Evolutionary conservation across 192 early-diverging fungal species (phyloP), one percentile per base, ranked within the genome.

Genomic region (Coemansia brasiliensis): DNA sequence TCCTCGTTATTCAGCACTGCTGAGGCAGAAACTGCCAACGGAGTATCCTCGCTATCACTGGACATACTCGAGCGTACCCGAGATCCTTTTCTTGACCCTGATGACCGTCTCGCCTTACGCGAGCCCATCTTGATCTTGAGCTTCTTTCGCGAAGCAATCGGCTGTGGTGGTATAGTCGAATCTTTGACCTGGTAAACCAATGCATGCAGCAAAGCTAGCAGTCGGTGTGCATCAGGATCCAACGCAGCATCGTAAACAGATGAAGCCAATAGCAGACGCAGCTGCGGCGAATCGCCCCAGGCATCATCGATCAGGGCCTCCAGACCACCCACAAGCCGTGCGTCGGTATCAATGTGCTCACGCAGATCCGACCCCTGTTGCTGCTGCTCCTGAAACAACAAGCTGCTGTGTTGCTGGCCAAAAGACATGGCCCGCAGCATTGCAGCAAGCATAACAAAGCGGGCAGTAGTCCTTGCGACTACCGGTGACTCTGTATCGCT

Each of bases 11-110:
- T 26, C 21, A 49, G 24, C 10, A 10, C 32, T 35, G 32, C 32
- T 10, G 32, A 35, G 6, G 32, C 44, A 8, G 57, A 32, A 21
- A 67, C 55, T 8, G 60, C 67, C 40, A 78, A 35, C 52, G 74
- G 74, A 59, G 59, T 66, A 24, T 78, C 74, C 57, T 78, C 74
- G 65, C 67, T 69, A 21, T 71, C 74, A 35, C 74, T 78, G 8
- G 64, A 67, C 12, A 48, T 60, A 41, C 43, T 67, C 4, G 63
- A 66, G 8, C 35, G 40, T 38, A 29, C 22, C 20, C 37, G 37
- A 1, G 22, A 22, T 5, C 32, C 32, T 10, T 35, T 35, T 10
- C 32, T 5, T 10, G 32, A 35, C 32, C 32, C 32, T 6, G 27
- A 29, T 4, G 27, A 3, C 27, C 27, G 27, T 7, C 32, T 5